These are phyloP conservation scores for Rosa multiflora DNA, from an alignment of 306 rosid species.

Conservation along the genomic window DNA sequence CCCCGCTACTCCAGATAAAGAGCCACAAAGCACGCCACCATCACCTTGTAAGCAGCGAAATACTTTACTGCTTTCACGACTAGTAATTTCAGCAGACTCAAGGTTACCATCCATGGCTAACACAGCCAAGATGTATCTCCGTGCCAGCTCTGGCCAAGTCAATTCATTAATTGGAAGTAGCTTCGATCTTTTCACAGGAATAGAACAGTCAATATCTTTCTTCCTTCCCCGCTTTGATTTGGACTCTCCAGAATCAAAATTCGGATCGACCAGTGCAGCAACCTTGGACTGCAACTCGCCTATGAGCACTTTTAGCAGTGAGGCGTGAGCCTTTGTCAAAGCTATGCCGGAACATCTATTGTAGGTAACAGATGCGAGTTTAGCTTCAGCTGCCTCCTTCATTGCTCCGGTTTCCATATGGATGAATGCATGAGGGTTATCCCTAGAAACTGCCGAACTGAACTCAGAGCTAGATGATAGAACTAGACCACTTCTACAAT, in stretches of 20 bases:
- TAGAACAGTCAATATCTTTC: slow-evolving; percentile 70
- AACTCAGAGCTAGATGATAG: slow-evolving; percentile 40
- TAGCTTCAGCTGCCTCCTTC: slow-evolving; percentile 76
- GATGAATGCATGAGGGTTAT: slow-evolving; percentile 63
- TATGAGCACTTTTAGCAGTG: slow-evolving; percentile 78
- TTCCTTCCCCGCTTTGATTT: slow-evolving; percentile 88
- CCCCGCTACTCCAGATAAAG: slow-evolving; percentile 95
- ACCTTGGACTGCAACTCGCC: slow-evolving; percentile 87
- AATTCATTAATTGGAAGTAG: slow-evolving; percentile 91
- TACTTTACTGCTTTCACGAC: slow-evolving; percentile 92
- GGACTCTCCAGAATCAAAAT: slow-evolving; percentile 88
- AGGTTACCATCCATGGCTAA: slow-evolving; percentile 92
- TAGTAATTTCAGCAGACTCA: slow-evolving; percentile 80
- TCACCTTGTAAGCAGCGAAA: slow-evolving; percentile 97
- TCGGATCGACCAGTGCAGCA: slow-evolving; percentile 92
- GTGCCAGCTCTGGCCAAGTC: slow-evolving; percentile 99
- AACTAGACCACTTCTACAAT: slow-evolving; percentile 34
- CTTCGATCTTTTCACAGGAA: slow-evolving; percentile 62
- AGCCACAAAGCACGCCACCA: slow-evolving; percentile 99
- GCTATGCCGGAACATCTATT: slow-evolving; percentile 76
- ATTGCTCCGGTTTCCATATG: slow-evolving; percentile 76
- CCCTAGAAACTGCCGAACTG: slow-evolving; percentile 40
- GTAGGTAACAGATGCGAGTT: slow-evolving; percentile 68
- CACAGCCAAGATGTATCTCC: slow-evolving; percentile 78
- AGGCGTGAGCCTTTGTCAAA: slow-evolving; percentile 81